Conservation (phyloP, 306 rosid genomes). For the Cucurbita moschata region DNA sequence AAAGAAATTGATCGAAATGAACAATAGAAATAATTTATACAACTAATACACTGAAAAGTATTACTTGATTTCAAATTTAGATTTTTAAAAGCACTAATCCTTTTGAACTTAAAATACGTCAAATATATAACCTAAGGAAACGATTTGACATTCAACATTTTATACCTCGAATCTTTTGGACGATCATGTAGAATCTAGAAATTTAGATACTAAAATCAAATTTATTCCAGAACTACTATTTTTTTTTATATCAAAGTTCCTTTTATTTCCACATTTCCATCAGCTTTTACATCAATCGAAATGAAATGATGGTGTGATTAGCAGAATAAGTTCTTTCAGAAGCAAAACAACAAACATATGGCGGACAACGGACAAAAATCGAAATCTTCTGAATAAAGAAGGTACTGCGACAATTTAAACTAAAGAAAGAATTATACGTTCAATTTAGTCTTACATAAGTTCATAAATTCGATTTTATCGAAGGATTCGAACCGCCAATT, state of each 20-base stretch:
- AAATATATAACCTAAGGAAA: neutral
- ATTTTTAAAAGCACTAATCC: too few species aligned
- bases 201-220: neutral
- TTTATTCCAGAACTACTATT: neutral
- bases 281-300: neutral
- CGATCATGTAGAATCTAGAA: neutral
- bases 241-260: neutral
- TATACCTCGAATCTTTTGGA: neutral
- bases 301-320: neutral
- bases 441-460: neutral
- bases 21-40: neutral
- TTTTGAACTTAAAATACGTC: neutral
- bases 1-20: neutral
- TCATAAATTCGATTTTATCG: neutral
- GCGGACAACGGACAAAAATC: neutral
- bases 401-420: neutral
- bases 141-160: neutral
- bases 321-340: neutral
- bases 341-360: conserved; percentile 24
- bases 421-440: neutral
- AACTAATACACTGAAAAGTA: neutral
- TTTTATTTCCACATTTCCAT: neutral
- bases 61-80: neutral
- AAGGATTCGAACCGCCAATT: neutral
- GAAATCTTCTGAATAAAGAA: neutral